Percentiles rank a stretch among this genome's conserved stretches.
Evolutionary conservation across 2,329 filamentous ascomycete genomes (phyloP).

Genomic region (Teratosphaeria viscida): DNA sequence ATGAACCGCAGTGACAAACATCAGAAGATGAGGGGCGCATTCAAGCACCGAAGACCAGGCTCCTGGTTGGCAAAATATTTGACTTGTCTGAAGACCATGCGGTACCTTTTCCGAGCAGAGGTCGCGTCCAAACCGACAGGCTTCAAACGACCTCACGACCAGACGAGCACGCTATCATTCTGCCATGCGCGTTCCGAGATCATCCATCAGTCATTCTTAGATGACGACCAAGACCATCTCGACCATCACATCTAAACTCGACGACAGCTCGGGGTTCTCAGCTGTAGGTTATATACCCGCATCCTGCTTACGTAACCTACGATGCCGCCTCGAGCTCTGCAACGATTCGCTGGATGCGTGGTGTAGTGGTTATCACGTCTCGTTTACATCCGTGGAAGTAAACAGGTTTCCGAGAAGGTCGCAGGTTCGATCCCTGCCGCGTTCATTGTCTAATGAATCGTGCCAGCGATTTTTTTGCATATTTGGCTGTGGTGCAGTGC

Average conservation of each 20-base stretch:
- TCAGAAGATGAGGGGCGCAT: not conserved
- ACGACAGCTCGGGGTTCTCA: not conserved
- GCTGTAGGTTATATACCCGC: too few relatives aligned
- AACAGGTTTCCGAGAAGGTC: constrained; percentile 7
- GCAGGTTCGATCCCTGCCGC: constrained; percentile 8
- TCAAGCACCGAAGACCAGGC: not conserved
- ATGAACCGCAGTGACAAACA: not conserved
- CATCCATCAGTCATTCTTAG: too few relatives aligned
- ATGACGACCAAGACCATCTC: not conserved
- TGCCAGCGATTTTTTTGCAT: not conserved
- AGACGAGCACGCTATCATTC: too few relatives aligned
- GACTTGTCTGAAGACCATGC: not conserved
- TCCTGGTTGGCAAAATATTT: not conserved
- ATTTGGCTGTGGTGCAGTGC: not conserved
- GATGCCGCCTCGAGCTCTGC: not conserved
- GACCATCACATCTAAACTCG: not conserved
- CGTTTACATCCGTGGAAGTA: constrained; percentile 9
- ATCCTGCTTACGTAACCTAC: not conserved
- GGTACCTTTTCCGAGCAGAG: not conserved
- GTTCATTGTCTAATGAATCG: not conserved
- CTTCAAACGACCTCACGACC: not conserved
- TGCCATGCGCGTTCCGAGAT: too few relatives aligned
- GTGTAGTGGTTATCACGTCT: constrained; percentile 15
- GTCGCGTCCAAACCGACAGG: not conserved
- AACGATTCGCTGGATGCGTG: not conserved